Evolutionary conservation across 2,329 filamentous ascomycete genomes (phyloP), one percentile per base, ranked within the genome.

Genomic region (Orbilia javanica): DNA sequence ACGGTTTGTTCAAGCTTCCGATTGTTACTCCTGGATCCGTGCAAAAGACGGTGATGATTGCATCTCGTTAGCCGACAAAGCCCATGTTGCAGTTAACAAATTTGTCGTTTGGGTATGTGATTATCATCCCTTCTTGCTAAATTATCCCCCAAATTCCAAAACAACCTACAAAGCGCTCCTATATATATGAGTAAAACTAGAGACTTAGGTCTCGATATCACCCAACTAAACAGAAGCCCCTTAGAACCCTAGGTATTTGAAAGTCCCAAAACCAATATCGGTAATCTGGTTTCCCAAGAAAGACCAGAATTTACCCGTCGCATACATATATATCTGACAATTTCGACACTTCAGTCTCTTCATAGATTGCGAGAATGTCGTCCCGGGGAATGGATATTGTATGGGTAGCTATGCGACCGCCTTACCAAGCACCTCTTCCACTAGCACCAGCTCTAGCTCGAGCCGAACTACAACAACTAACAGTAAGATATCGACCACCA

Each of bases 41-140:
- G 62, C 42, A 3, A 13, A 3, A 6, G 27, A 48, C 2, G 62
- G 44, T 5, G 44, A 66, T 8, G 62, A 66, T 18, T 66, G 62
- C 8, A 66, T 66, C 18, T 52, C 44, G 1, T n/a, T 66, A 25
- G 62, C 62, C 0, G 27, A n/a, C 27, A 50, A 18, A 13, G 62
- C 62, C 10, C 46, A 27, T 36, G 18, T 27, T 15, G 4, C 29
- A n/a, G 62, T 66, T 22, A 36, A 15, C 8, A 36, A 52, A 36
- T 22, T 66, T 6, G 15, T 66, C 3, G 52, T 66, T 4, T 66
- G 62, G 62, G 62, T 66, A 50, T 18, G 62, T 65, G 25, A 20
- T 8, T 34, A 64, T 36, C 13, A 10, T 10, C 34, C 34, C 13
- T 5, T 36, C 34, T 4, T n/a, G n/a, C n/a, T n/a, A n/a, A n/a